A percentile compares a stretch with the other conserved stretches of the same genome.
Conservation (phyloP, 1,139 yeast genomes). For the Hansenula lynferdii region DNA sequence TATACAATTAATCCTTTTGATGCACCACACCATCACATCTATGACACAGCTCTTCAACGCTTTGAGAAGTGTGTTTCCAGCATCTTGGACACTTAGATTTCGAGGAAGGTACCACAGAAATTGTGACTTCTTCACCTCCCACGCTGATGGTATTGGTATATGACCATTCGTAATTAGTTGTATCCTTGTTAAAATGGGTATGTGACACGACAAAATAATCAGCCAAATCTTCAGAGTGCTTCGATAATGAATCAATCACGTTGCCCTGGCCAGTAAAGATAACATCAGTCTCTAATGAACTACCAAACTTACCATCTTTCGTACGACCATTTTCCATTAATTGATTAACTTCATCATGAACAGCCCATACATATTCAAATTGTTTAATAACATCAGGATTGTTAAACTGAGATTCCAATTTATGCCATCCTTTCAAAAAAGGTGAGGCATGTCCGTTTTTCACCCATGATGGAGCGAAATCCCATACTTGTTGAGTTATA, state of each 20-base stretch:
- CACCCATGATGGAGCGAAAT: constrained; percentile 37
- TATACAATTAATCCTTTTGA: too few relatives aligned
- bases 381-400: constrained; percentile 26
- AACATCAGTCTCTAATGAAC: constrained; percentile 59
- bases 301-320: constrained; percentile 42
- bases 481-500: constrained; percentile 87
- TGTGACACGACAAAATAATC: constrained; percentile 70
- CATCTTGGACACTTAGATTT: constrained; percentile 82
- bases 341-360: constrained; percentile 47
- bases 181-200: constrained; percentile 33
- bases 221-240: constrained; percentile 25
- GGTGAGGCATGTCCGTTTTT: constrained; percentile 42
- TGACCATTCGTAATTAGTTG: constrained; percentile 23
- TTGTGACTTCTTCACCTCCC: constrained; percentile 27
- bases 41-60: constrained; percentile 51
- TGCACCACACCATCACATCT: constrained; percentile 53
- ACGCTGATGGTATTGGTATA: constrained; percentile 25
- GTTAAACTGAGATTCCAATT: constrained; percentile 36
- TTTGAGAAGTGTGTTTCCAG: constrained; percentile 69
- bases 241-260: constrained; percentile 22
- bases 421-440: constrained; percentile 39
- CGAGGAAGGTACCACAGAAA: constrained; percentile 41
- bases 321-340: constrained; percentile 43
- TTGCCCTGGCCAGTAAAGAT: constrained; percentile 26
- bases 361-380: constrained; percentile 33